These are phyloP conservation scores for Candida morakotiae DNA, from an alignment of 805 yeast genomes.

Conservation along the genomic window DNA sequence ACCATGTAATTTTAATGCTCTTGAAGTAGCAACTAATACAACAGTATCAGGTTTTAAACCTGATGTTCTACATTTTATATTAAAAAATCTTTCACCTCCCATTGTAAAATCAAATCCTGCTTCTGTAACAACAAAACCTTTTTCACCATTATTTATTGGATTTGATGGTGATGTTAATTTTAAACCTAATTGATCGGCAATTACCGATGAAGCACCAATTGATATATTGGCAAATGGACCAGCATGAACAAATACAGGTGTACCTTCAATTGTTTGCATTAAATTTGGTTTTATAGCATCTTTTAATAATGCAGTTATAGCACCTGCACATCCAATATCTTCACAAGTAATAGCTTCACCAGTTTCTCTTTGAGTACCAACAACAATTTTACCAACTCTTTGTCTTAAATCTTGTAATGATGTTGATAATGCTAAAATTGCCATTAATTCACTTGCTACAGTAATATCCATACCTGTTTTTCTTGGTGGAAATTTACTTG, in stretches of 20 bases:
- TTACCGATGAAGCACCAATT: slow-evolving; percentile 91
- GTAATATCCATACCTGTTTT: slow-evolving; percentile 93
- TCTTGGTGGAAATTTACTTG: slow-evolving; percentile 70
- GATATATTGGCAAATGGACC: slow-evolving; percentile 98
- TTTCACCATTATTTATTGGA: slow-evolving; percentile 40
- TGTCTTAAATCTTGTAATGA: slow-evolving; percentile 79
- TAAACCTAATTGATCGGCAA: slow-evolving; percentile 90
- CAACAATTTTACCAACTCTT: slow-evolving; percentile 85
- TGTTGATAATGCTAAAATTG: slow-evolving; percentile 81
- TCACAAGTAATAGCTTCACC: slow-evolving; percentile 90
- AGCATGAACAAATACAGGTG: slow-evolving; percentile 96
- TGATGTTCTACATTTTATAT: slow-evolving; percentile 91
- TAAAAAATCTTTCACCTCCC: slow-evolving; percentile 98
- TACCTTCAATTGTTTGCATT: slow-evolving; percentile 97
- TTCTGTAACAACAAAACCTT: slow-evolving; percentile 92
- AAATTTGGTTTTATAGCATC: slow-evolving; percentile 95
- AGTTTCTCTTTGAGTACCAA: slow-evolving; percentile 64
- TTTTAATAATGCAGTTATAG: slow-evolving; percentile 87
- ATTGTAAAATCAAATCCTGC: slow-evolving; percentile 98
- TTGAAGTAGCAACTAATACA: slow-evolving; percentile 90
- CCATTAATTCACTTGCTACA: slow-evolving; percentile 96
- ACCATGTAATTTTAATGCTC: slow-evolving; percentile 96
- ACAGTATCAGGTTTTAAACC: slow-evolving; percentile 87
- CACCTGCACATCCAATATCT: slow-evolving; percentile 94
- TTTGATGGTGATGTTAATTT: slow-evolving; percentile 64